phyloP scores from a whole-genome alignment of 2,329 filamentous ascomycete genomes.

The Tolypocladium inflatum region DNA sequence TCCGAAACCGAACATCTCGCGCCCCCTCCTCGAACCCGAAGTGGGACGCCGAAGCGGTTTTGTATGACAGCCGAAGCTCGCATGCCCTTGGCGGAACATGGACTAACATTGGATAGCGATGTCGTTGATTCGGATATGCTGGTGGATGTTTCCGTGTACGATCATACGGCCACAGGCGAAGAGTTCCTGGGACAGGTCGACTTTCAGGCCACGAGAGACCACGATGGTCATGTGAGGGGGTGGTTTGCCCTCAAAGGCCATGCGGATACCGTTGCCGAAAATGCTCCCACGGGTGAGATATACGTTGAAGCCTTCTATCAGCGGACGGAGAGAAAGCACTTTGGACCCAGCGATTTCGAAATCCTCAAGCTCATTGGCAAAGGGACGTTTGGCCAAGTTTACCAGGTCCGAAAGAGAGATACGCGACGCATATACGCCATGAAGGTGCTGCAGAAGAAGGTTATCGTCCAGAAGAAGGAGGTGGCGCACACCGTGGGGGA shows the following conservation, averaged over 20 bases:
- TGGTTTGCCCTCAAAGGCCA: slow-evolving; percentile 81
- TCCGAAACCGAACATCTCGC: slow-evolving; percentile 48
- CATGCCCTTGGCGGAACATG: not conserved
- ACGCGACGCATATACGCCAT: slow-evolving; percentile 95
- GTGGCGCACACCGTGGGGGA: slow-evolving; percentile 95
- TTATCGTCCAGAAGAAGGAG: slow-evolving; percentile 99
- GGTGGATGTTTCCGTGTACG: slow-evolving; percentile 90
- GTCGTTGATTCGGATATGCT: slow-evolving; percentile 86
- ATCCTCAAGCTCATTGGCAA: slow-evolving; percentile 96
- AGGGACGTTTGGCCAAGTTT: slow-evolving; percentile 96
- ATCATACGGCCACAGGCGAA: slow-evolving; percentile 69
- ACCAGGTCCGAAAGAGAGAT: slow-evolving; percentile 96
- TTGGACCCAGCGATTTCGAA: slow-evolving; percentile 90
- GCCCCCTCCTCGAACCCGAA: slow-evolving; percentile 68
- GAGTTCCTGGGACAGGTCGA: slow-evolving; percentile 88
- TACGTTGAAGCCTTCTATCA: slow-evolving; percentile 82
- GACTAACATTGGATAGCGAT: slow-evolving; percentile 51
- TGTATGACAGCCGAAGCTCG: slow-evolving; percentile 51
- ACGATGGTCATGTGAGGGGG: slow-evolving; percentile 62
- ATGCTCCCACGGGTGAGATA: slow-evolving; percentile 77
- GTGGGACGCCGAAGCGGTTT: slow-evolving; percentile 92
- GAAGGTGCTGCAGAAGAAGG: slow-evolving; percentile 99
- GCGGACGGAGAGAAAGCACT: slow-evolving; percentile 78
- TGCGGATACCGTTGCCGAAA: slow-evolving; percentile 59
- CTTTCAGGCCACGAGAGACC: slow-evolving; percentile 58